Percentiles rank a stretch among this genome's conserved stretches.
These are phyloP conservation scores for Solanum pennellii DNA, from an alignment of 257 asterid species.

Conservation along the genomic window DNA sequence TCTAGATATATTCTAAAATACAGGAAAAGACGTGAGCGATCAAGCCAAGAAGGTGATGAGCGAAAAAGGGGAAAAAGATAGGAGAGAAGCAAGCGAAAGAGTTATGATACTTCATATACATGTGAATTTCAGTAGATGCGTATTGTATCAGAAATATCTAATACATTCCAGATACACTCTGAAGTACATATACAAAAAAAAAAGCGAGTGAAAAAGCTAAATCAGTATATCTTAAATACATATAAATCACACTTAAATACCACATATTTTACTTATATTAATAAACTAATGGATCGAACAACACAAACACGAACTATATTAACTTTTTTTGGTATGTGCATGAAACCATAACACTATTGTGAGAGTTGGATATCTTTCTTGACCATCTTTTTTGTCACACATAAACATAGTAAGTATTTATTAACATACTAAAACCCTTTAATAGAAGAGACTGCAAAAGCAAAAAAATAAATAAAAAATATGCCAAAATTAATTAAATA, in stretches of 20 bases:
- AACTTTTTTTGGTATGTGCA: no score
- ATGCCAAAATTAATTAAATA: not conserved
- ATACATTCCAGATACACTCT: no score
- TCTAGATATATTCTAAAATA: no score
- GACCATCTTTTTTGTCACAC: constrained; percentile 20
- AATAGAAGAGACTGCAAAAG: not conserved
- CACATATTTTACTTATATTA: no score
- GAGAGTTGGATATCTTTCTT: constrained; percentile 16
- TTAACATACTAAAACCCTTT: not conserved
- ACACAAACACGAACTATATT: no score
- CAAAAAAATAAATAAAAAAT: not conserved
- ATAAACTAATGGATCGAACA: no score
- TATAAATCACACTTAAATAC: no score
- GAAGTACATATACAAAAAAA: no score
- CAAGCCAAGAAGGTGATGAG: not conserved
- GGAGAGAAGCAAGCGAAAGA: not conserved
- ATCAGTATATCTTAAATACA: not conserved
- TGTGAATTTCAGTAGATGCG: no score
- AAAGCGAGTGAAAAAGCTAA: no score
- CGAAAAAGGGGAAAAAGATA: not conserved
- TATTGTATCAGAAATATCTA: no score
- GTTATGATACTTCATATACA: not conserved
- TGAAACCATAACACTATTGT: not conserved
- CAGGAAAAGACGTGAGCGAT: not conserved
- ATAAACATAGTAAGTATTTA: constrained; percentile 11